Conservation (phyloP, 345 rosid genomes). For the Pugionium cornutum region DNA sequence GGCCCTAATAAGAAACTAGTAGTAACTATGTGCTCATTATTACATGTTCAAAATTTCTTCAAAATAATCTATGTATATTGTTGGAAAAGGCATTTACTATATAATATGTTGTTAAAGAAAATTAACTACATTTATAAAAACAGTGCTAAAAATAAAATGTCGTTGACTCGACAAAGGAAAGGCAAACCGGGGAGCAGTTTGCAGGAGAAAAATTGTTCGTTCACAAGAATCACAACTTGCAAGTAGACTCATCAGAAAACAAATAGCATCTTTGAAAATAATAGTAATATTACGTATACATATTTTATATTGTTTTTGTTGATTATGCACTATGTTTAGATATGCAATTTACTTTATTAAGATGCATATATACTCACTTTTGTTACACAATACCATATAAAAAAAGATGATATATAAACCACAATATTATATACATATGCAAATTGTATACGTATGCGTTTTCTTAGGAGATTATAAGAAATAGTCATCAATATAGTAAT, state of each 20-base stretch:
- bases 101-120: neutral
- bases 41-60: neutral
- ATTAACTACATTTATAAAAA: too few relatives aligned
- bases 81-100: neutral
- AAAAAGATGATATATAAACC: neutral
- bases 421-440: constrained; percentile 17
- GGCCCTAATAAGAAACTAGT: neutral
- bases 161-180: constrained; percentile 17
- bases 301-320: constrained; percentile 20
- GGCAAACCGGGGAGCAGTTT: constrained; percentile 24
- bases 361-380: constrained; percentile 42
- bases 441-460: constrained; percentile 9
- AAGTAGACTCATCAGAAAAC: constrained; percentile 11
- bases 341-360: constrained; percentile 39
- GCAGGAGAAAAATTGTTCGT: constrained; percentile 25
- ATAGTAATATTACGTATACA: constrained; percentile 9
- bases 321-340: constrained; percentile 31
- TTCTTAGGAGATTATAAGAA: neutral
- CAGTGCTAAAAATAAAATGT: neutral
- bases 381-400: constrained; percentile 8
- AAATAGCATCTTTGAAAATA: constrained; percentile 35
- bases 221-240: constrained; percentile 22
- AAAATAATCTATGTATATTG: neutral
- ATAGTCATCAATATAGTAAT: neutral
- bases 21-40: neutral